Percentiles rank a stretch among this genome's conserved stretches.
Evolutionary conservation across 1,284 basidiomycete genomes (phyloP).

Genomic region (Veloboletus limbatus): DNA sequence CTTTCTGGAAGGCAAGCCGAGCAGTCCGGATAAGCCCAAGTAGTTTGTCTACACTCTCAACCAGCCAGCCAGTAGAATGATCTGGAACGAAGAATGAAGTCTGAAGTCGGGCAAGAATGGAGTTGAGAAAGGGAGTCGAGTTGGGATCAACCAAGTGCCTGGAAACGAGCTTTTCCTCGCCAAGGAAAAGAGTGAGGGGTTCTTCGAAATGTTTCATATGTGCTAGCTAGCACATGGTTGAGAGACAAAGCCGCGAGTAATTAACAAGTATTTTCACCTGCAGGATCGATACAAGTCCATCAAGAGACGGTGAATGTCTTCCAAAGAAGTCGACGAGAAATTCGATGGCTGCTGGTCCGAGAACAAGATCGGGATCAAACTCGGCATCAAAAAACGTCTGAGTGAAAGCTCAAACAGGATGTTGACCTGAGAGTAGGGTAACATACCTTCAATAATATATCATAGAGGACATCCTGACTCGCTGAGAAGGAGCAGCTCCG

Average conservation of each 20-base stretch:
- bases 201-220: conserved; percentile 69
- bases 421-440: neutral
- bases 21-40: conserved; percentile 39
- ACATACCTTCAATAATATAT: conserved; percentile 49
- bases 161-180: conserved; percentile 12
- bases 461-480: conserved; percentile 45
- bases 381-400: conserved; percentile 64
- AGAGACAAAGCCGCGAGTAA: conserved; percentile 1
- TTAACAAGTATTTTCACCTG: conserved; percentile 43
- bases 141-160: conserved; percentile 19
- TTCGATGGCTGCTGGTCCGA: conserved; percentile 55
- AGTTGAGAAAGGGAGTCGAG: conserved; percentile 40
- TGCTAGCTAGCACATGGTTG: conserved; percentile 43
- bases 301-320: conserved; percentile 53
- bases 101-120: conserved; percentile 40
- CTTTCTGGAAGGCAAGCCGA: conserved; percentile 36
- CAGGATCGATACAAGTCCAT: conserved; percentile 52
- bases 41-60: conserved; percentile 27
- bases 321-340: conserved; percentile 54
- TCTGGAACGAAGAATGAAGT: conserved; percentile 13
- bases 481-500: conserved; percentile 48
- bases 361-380: conserved; percentile 58
- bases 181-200: conserved; percentile 47
- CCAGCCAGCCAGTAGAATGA: conserved; percentile 18
- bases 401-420: conserved; percentile 1